Base-by-base conservation (phyloP, 129 eudicot species). In the Centrapalus pauciflorus region DNA sequence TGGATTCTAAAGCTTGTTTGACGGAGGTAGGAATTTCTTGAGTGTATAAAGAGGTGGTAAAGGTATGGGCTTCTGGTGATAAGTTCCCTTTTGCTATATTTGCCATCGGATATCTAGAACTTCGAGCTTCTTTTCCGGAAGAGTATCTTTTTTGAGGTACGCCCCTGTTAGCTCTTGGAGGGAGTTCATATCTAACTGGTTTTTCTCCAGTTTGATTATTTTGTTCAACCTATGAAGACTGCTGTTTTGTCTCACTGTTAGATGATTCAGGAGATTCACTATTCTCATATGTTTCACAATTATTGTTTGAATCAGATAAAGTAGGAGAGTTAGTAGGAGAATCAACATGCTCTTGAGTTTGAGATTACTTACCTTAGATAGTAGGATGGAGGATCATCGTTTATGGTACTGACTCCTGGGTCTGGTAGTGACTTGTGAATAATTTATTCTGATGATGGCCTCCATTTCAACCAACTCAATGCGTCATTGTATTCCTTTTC, bases 181-280 rank as follows among this genome's bases (percentile, higher is more conserved):
- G 69, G 1, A 63, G 54, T 63, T 24, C 54, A 41, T 24, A 56
- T 56, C 63, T 56, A 4, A 5, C 63, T 10, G n/a, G 57, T 51
- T 21, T 5, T 55, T 27, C 28, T 17, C 28, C 66, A 17, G 7
- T 32, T 32, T 32, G 37, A 32, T 17, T 6, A 0, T 17, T 17
- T 14, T 33, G 26, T 9, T 60, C 48, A 8, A 8, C 66, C 48
- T 60, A 48, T 51, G n/a, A 4, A n/a, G 25, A 4, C 24, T 46
- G 0, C 7, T 46, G 24, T 46, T 46, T 24, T 46, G 54, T 46
- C 54, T 46, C 54, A 17, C 17, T 2, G 5, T 46, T 4, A 16
- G 24, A 46, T 0, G 7, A n/a, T n/a, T n/a, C 54, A 46, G 4
- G 7, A 46, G 11, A 13, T 1, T 21, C 57, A 21, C 0, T 23